phyloP scores from a whole-genome alignment of 495 filamentous ascomycete genomes.

The Aspergillus saccharolyticus region DNA sequence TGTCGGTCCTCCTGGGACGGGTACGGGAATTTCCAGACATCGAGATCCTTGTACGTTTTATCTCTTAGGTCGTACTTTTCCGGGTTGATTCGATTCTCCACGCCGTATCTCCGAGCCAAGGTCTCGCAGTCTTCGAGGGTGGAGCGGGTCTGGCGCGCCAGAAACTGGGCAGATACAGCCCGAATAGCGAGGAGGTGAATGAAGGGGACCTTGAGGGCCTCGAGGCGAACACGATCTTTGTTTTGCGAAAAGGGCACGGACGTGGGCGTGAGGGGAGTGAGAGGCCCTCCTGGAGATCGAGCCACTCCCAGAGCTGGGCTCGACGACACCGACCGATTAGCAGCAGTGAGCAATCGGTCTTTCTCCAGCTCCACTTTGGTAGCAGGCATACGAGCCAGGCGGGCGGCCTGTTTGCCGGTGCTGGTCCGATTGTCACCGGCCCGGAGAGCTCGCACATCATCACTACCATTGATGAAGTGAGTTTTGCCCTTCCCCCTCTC shows the following conservation, averaged over 20 bases:
- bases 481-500: slow-evolving; percentile 51
- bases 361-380: slow-evolving; percentile 42
- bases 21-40: slow-evolving; percentile 76
- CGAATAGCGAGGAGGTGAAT: slow-evolving; percentile 68
- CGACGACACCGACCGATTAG: slow-evolving; percentile 55
- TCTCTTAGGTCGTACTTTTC: slow-evolving; percentile 66
- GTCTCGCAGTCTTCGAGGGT: slow-evolving; percentile 53
- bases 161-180: slow-evolving; percentile 52
- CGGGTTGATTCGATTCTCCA: slow-evolving; percentile 54
- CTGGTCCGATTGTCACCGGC: slow-evolving; percentile 26
- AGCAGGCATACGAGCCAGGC: slow-evolving; percentile 26
- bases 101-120: slow-evolving; percentile 49
- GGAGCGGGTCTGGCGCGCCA: slow-evolving; percentile 52
- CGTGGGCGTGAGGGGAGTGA: slow-evolving; percentile 35
- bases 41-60: slow-evolving; percentile 73
- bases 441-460: slow-evolving; percentile 34
- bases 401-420: slow-evolving; percentile 19
- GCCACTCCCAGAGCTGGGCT: slow-evolving; percentile 58
- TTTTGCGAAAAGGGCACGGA: slow-evolving; percentile 50
- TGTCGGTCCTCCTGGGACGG: slow-evolving; percentile 61
- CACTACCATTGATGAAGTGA: slow-evolving; percentile 35
- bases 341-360: slow-evolving; percentile 38
- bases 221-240: slow-evolving; percentile 48
- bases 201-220: slow-evolving; percentile 51
- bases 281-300: slow-evolving; percentile 31